Base-by-base conservation (phyloP, 179 eudicot species). In the Beta macrorhiza region DNA sequence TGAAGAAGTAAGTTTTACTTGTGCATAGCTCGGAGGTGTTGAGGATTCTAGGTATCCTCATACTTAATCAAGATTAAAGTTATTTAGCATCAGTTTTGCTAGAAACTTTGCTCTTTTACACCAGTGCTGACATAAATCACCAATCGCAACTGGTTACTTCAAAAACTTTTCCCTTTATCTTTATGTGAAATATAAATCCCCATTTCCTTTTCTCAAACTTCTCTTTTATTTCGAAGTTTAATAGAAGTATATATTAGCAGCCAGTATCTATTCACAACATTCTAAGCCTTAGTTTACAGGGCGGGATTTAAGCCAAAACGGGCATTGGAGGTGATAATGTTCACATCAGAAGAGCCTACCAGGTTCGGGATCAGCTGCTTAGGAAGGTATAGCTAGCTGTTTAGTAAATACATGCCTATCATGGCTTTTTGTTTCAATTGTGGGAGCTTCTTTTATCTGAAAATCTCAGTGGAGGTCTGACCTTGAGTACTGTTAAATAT, bases 321-420 rank as follows among this genome's bases (percentile, higher is more conserved):
- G 74, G 90, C 98, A 62, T 75, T 96, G 88, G 99, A 96, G 84
- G 98, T 96, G 67, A 90, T 96, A 78, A 94, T 94, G 97, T 96
- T 94, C 88, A 94, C 99, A 75, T 96, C 99, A 65, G 99, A 96
- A 87, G 99, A 96, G 87, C 99, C 99, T 70, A 96, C 99, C 22
- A 89, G 98, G 49, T 96, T 94, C 73, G 99, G 98, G 47, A 96
- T 96, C 86, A 89, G 98, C 90, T 96, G 99, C 83, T 81, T 96
- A 84, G 98, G 99, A 94, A 96, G 99, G 98, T 92, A 81, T 69
- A 22, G 51, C 11, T 44, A 42, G 14, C 61, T 68, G 62, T 47
- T 10, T 57, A 10, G 25, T 49, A 9, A 44, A 12, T 37, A 13
- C 25, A n/a, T 61, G 65, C 20, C 63, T 44, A 10, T 75, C n/a